Percentiles rank a stretch among this genome's conserved stretches.
Conservation (phyloP, 768 basidiomycete genomes). For the Pholiota molesta region DNA sequence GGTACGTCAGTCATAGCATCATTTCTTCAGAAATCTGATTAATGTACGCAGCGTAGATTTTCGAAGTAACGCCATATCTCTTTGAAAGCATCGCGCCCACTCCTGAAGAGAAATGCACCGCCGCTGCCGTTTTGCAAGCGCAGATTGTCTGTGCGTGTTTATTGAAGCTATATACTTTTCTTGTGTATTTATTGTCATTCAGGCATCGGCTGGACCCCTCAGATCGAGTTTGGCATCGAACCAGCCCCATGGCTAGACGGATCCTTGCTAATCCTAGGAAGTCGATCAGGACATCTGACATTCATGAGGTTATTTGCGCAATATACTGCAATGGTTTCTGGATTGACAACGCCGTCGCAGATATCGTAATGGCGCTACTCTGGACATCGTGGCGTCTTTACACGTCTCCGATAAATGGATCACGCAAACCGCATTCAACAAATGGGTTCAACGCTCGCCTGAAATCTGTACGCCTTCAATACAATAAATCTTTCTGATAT, state of each 20-base stretch:
- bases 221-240: slow-evolving; percentile 54
- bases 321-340: not conserved
- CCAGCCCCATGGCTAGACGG: slow-evolving; percentile 55
- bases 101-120: slow-evolving; percentile 24
- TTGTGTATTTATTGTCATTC: not conserved
- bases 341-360: slow-evolving; percentile 6
- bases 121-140: slow-evolving; percentile 43
- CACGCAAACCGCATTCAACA: slow-evolving; percentile 60
- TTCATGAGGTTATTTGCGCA: slow-evolving; percentile 52
- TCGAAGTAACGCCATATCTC: slow-evolving; percentile 57
- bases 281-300: slow-evolving; percentile 61
- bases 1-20: slow-evolving; percentile 33
- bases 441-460: slow-evolving; percentile 45
- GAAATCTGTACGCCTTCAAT: slow-evolving; percentile 40
- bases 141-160: slow-evolving; percentile 60
- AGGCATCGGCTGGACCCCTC: slow-evolving; percentile 76
- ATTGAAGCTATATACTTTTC: not conserved
- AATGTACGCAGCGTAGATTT: slow-evolving; percentile 39
- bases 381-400: slow-evolving; percentile 39
- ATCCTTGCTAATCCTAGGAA: slow-evolving; percentile 73
- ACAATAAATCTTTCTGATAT: not conserved
- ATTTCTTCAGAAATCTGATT: not conserved
- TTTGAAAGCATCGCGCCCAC: slow-evolving; percentile 30
- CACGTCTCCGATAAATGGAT: slow-evolving; percentile 63
- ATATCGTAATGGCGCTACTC: slow-evolving; percentile 23